Evolutionary conservation across 768 basidiomycete species (phyloP), one percentile per base, ranked within the genome.

Genomic region (Phanerodontia chrysosporium): DNA sequence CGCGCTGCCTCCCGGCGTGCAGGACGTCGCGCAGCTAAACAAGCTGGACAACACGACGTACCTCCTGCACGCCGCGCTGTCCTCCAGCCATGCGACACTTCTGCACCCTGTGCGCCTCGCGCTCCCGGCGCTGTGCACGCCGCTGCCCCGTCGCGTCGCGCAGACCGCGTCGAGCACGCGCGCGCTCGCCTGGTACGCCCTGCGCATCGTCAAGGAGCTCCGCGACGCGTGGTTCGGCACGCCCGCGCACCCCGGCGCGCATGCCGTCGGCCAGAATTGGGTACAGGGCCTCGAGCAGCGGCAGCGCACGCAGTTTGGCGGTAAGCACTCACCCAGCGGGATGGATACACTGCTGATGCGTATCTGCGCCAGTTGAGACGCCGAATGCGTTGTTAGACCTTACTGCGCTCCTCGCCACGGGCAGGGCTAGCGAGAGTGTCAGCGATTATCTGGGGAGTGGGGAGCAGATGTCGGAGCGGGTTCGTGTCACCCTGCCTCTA

Each of bases 401-500:
- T 51, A 90, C 88, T 21, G 75, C 74, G 46, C 77, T 92, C 60
- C 76, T 93, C 46, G 79, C 84, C 16, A 88, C 89, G 24, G 90
- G 91, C 7, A 79, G 84, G 55, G 73, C 83, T 18, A 84, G 89
- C 28, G 88, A 89, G 56, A 76, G 87, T 8, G 75, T 94, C 32
- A 66, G 74, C 27, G 91, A 93, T 72, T 89, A 90, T 69, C 76
- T 93, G 53, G 83, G 87, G 13, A 90, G 88, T 60, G 82, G 82
- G 21, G 89, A 91, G 65, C 85, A 87, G 66, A 88, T 89, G 80
- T 90, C 86, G 59, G 91, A 94, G 73, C 78, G 92, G 69, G 92
- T 91, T 73, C 64, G 75, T 69, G 39, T 45, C 45, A 8, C 3
- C 4, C 48, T 22, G 45, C 45, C 22, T 21, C n/a, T n/a, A n/a